These are phyloP conservation scores for Jamesozyma spencerorum DNA, from an alignment of 805 yeast genomes.

Conservation along the genomic window DNA sequence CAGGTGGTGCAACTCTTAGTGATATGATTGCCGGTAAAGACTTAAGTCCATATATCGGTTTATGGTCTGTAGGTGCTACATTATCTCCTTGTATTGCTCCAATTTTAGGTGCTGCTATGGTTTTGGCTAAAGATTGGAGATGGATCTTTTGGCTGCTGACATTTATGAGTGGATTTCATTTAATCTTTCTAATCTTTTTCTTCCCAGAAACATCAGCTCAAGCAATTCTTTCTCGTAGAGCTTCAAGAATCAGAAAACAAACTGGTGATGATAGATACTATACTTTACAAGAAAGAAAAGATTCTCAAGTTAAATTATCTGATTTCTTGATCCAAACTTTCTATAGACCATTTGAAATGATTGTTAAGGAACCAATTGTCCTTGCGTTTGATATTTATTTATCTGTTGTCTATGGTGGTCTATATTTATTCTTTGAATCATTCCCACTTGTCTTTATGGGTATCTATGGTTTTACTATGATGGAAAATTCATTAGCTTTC, in stretches of 20 bases:
- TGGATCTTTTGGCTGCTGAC: constrained; percentile 46
- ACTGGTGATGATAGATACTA: constrained; percentile 41
- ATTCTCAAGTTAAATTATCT: constrained; percentile 14
- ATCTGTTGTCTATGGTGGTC: constrained; percentile 42
- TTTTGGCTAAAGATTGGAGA: constrained; percentile 40
- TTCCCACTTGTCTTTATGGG: constrained; percentile 46
- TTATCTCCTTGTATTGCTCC: constrained; percentile 51
- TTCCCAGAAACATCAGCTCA: constrained; percentile 43
- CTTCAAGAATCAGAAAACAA: constrained; percentile 33
- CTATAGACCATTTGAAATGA: constrained; percentile 42
- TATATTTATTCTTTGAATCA: constrained; percentile 52
- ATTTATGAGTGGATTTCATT: constrained; percentile 22
- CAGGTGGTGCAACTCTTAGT: constrained; percentile 49
- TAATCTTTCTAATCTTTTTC: constrained; percentile 31
- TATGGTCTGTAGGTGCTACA: constrained; percentile 47
- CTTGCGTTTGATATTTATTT: constrained; percentile 42
- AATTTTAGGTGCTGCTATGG: constrained; percentile 26
- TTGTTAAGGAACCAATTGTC: constrained; percentile 45
- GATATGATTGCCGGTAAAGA: constrained; percentile 38
- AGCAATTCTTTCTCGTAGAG: constrained; percentile 42
- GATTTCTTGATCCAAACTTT: constrained; percentile 27
- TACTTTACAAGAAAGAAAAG: constrained; percentile 33
- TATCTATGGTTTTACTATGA: constrained; percentile 37
- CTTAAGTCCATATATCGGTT: constrained; percentile 38
- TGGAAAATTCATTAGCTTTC: constrained; percentile 41